phyloP scores from a whole-genome alignment of 2,329 filamentous ascomycete species.

The Aspergillus flavus region DNA sequence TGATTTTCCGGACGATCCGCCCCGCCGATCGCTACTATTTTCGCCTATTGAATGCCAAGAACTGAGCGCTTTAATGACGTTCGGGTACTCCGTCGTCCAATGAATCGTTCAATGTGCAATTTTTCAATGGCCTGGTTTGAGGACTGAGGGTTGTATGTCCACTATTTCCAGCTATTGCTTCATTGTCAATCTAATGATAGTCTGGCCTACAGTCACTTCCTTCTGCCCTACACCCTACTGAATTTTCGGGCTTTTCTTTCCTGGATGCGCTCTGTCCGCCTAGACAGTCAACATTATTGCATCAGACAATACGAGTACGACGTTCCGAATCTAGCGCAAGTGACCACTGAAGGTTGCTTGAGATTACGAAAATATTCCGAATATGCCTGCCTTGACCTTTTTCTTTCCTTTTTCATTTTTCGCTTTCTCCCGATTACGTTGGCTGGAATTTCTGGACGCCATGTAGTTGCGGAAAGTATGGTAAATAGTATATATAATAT shows the following conservation, averaged over 20 bases:
- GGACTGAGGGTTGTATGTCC: background rate
- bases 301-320: background rate
- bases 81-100: background rate
- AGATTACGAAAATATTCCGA: background rate
- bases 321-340: background rate
- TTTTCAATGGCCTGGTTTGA: background rate
- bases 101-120: too few species aligned
- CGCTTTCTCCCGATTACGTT: too few species aligned
- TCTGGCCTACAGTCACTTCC: background rate
- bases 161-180: background rate
- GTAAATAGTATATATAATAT: background rate
- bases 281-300: background rate
- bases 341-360: background rate
- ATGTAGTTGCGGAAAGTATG: background rate
- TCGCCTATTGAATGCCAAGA: conserved; percentile 7
- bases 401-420: background rate
- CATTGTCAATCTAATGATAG: too few species aligned
- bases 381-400: background rate
- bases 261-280: background rate
- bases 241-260: background rate
- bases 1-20: conserved; percentile 28
- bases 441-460: background rate
- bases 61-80: background rate
- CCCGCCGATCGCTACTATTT: conserved; percentile 24
- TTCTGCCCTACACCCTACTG: background rate